Evolutionary conservation across 2,329 filamentous ascomycete species (phyloP), one percentile per base, ranked within the genome.

Genomic region (Epichloe sibirici): DNA sequence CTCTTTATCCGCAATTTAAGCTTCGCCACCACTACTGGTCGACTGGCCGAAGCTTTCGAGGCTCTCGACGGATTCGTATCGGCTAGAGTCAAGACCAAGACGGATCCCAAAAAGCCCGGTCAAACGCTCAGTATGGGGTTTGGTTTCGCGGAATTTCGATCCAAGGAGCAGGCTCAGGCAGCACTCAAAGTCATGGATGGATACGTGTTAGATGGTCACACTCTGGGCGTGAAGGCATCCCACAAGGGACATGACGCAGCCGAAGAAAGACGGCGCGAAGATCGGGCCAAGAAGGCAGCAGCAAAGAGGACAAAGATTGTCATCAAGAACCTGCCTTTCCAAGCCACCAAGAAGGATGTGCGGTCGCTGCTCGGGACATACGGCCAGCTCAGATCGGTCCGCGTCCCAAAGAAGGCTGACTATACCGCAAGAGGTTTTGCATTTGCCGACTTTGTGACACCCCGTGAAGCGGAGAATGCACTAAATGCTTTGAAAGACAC

Each of bases 281-380:
- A 97, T 64, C 82, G 79, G 58, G 83, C 85, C 49, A 94, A 90
- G 76, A 94, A 91, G 69, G 72, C 80, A 49, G 83, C 87, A 25
- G 79, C 79, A 15, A 81, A 83, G 65, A 80, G 82, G 59, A 96
- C 90, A 47, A 97, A 97, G 77, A 86, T 98, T 64, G 85, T 97
- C 69, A 86, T 98, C 74, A 98, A 97, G 76, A 98, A 98, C 74
- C 73, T 98, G 69, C 91, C 93, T 21, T 98, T 98, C 73, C 89
- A 97, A 73, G 86, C 88, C 48, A 86, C 83, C 51, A 96, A 95
- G 74, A 93, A 94, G 69, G 93, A 98, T 66, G 78, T 98, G 54
- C 82, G 88, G 57, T 76, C 85, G 51, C 76, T 97, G 43, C 90
- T 97, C 66, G 83, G 87, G 56, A 83, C 88, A 38, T 97, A 96